Conservation (phyloP, 192 early-diverging fungal genomes). For the Rhizophlyctis rosea region DNA sequence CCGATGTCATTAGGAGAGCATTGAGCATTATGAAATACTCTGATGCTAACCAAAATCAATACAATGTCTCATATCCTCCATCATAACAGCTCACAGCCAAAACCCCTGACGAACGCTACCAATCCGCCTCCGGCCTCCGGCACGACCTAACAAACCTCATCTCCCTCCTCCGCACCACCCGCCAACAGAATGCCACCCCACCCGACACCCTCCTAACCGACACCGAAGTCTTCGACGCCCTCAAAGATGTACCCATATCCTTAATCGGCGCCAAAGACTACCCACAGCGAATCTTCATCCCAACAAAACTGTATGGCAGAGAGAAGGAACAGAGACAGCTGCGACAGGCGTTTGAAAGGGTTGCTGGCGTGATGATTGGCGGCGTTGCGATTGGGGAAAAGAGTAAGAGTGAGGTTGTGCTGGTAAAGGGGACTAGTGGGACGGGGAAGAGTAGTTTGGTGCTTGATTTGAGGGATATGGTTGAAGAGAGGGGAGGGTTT, state of each 20-base stretch:
- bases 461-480: slow-evolving; percentile 16
- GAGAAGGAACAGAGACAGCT: slow-evolving; percentile 24
- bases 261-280: slow-evolving; percentile 35
- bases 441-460: slow-evolving; percentile 29
- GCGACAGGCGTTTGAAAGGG: slow-evolving; percentile 20
- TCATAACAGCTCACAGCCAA: slow-evolving; percentile 33
- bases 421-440: slow-evolving; percentile 23
- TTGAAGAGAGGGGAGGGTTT: slow-evolving; percentile 15
- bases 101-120: slow-evolving; percentile 46
- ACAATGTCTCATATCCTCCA: neutral
- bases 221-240: slow-evolving; percentile 18
- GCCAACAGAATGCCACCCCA: neutral
- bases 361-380: no score
- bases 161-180: slow-evolving; percentile 13
- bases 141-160: slow-evolving; percentile 30
- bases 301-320: slow-evolving; percentile 42
- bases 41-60: neutral
- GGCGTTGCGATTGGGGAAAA: no score
- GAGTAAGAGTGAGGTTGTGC: slow-evolving; percentile 20
- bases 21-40: neutral
- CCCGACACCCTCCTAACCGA: slow-evolving; percentile 15
- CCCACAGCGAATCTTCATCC: slow-evolving; percentile 32
- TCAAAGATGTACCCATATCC: slow-evolving; percentile 16
- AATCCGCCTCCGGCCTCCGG: slow-evolving; percentile 40
- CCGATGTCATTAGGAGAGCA: neutral